Conservation (phyloP, 768 basidiomycete genomes). For the Boletus sensibilis region DNA sequence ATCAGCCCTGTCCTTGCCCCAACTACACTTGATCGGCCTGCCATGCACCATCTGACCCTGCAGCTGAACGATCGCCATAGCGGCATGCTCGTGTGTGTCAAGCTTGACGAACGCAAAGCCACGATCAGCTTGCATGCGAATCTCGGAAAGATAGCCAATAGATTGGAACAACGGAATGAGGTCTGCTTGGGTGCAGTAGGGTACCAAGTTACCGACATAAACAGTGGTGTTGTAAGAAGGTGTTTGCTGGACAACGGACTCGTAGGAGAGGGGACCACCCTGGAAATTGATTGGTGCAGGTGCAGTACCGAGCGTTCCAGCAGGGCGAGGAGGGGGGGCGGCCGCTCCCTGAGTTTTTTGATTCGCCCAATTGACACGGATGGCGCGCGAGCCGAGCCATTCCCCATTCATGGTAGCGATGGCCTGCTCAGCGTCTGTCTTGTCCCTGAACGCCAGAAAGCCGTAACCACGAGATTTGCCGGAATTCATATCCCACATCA, state of each 20-base stretch:
- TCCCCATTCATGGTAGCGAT: conserved; percentile 99
- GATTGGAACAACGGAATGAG: conserved; percentile 98
- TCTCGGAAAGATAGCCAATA: conserved; percentile 97
- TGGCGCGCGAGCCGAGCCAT: conserved; percentile 97
- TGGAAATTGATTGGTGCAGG: conserved; percentile 91
- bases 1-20: conserved; percentile 94
- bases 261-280: conserved; percentile 87
- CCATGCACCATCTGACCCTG: conserved; percentile 98
- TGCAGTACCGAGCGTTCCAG: conserved; percentile 56
- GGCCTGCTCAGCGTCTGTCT: conserved; percentile 98
- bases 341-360: conserved; percentile 87
- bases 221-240: conserved; percentile 94
- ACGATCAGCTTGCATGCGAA: conserved; percentile 98
- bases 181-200: conserved; percentile 96
- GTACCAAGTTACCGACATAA: conserved; percentile 98
- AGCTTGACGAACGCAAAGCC: conserved; percentile 99
- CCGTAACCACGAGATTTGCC: conserved; percentile 98
- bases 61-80: conserved; percentile 95
- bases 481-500: conserved; percentile 99
- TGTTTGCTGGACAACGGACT: conserved; percentile 90
- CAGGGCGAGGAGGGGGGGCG: conserved; percentile 37
- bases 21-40: conserved; percentile 95
- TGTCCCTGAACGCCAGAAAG: conserved; percentile 98
- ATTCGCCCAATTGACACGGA: conserved; percentile 99
- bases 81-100: conserved; percentile 97